phyloP scores from a whole-genome alignment of 257 asterid species.

The Nemophila menziesii region DNA sequence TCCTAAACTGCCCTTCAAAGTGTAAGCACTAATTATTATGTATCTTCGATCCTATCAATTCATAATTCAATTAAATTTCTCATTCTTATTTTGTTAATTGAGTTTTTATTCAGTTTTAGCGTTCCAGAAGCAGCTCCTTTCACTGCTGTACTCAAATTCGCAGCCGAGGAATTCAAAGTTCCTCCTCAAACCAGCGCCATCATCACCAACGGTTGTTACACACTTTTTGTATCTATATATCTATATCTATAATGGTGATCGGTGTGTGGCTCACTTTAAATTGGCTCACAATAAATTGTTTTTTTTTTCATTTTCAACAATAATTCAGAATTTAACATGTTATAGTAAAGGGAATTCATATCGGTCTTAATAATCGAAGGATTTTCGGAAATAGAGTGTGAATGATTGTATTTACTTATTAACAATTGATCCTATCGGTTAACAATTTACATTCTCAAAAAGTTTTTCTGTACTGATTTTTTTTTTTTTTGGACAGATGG shows the following conservation, averaged over 20 bases:
- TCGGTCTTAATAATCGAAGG: too few species aligned
- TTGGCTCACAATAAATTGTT: too few species aligned
- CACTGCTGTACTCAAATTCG: constrained; percentile 91
- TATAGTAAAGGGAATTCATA: not conserved
- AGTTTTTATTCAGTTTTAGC: constrained; percentile 46
- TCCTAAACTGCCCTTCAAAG: constrained; percentile 98
- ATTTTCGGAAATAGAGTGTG: not conserved
- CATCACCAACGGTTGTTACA: constrained; percentile 66
- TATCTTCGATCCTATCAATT: not conserved
- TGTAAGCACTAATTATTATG: constrained; percentile 34
- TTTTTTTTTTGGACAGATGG: constrained; percentile 51
- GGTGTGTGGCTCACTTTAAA: not conserved
- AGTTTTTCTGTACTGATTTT: too few species aligned
- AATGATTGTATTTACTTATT: too few species aligned
- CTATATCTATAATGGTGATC: not conserved
- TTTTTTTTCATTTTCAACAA: too few species aligned
- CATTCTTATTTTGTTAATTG: not conserved
- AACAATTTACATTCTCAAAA: not conserved
- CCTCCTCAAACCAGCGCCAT: constrained; percentile 97
- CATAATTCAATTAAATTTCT: not conserved
- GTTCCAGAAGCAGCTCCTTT: constrained; percentile 98
- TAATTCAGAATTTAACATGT: not conserved
- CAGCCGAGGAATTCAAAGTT: constrained; percentile 97
- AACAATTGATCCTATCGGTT: not conserved
- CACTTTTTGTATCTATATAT: not conserved